Conservation (phyloP, 441 rosid species). For the Pelargonium myrrhifolium region DNA sequence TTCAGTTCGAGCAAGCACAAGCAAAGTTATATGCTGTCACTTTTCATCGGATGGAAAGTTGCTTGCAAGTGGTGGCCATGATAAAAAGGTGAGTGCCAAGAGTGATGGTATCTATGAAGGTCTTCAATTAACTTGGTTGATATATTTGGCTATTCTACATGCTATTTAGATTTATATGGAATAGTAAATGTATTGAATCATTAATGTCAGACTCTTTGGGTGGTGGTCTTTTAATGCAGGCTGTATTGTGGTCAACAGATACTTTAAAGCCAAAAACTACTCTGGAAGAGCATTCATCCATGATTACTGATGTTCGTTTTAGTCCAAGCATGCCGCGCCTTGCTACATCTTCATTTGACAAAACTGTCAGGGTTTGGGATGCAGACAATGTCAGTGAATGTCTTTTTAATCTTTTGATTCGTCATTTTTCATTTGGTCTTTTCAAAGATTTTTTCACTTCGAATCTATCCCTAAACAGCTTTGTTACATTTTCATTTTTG, state of each 20-base stretch:
- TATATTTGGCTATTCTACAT: neutral
- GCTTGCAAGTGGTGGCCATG: conserved; percentile 87
- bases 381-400: conserved; percentile 60
- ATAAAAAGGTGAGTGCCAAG: conserved; percentile 60
- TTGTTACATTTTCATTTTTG: neutral
- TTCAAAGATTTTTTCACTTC: too few species aligned
- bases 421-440: neutral
- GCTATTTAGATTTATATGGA: neutral
- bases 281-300: conserved; percentile 67
- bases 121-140: neutral
- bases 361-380: conserved; percentile 91
- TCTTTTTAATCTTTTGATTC: neutral
- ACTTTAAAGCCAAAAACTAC: conserved; percentile 49
- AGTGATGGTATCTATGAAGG: neutral
- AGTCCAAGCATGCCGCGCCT: conserved; percentile 82
- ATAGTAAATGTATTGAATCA: neutral
- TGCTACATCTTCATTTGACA: conserved; percentile 89
- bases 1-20: conserved; percentile 44
- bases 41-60: conserved; percentile 89
- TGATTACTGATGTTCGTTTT: conserved; percentile 84
- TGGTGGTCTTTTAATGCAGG: conserved; percentile 37
- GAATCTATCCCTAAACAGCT: too few species aligned
- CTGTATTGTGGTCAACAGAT: conserved; percentile 69
- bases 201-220: neutral
- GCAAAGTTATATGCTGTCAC: conserved; percentile 71